These are phyloP conservation scores for Litchi chinensis DNA, from an alignment of 345 rosid species.

Conservation along the genomic window DNA sequence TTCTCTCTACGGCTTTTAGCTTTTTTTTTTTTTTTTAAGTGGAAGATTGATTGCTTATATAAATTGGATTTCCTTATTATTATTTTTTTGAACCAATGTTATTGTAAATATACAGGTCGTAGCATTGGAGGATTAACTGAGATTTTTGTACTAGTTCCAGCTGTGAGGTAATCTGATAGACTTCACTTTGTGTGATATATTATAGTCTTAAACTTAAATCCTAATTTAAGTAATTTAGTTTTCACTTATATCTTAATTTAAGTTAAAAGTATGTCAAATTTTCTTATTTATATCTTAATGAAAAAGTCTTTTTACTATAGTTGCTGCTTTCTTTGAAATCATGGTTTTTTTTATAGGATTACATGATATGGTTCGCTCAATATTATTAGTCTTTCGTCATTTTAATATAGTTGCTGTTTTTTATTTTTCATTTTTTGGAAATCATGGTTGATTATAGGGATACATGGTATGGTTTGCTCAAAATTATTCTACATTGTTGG, in stretches of 20 bases:
- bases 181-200: background rate
- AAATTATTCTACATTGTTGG: background rate
- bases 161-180: constrained; percentile 4
- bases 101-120: background rate
- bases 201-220: background rate
- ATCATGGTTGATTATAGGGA: background rate
- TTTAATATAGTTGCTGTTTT: background rate
- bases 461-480: background rate
- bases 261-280: too few species aligned
- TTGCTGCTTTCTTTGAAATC: too few species aligned
- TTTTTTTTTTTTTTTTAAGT: background rate
- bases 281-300: too few species aligned
- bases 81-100: constrained; percentile 4
- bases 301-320: too few species aligned
- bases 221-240: too few species aligned
- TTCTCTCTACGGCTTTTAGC: constrained; percentile 6
- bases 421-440: background rate
- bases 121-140: background rate
- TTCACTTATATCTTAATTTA: too few species aligned
- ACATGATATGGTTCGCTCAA: too few species aligned
- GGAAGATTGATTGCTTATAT: constrained; percentile 19
- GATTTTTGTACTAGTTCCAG: constrained; percentile 11
- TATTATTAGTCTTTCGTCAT: background rate
- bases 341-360: too few species aligned
- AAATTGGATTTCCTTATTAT: constrained; percentile 11